These are phyloP conservation scores for Exophiala phaeomuriformis DNA, from an alignment of 2,329 filamentous ascomycete species.

Conservation along the genomic window DNA sequence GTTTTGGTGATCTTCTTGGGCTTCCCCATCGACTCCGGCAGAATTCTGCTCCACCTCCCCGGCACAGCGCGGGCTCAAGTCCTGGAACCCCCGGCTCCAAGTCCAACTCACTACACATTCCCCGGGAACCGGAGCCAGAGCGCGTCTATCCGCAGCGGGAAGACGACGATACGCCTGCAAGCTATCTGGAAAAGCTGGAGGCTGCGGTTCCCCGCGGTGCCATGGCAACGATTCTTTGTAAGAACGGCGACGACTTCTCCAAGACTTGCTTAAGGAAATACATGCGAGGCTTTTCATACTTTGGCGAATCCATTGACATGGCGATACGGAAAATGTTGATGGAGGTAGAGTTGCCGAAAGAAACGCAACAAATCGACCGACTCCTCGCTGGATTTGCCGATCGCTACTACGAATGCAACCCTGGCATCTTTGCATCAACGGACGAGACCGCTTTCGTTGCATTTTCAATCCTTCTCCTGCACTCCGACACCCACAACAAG, in stretches of 20 bases:
- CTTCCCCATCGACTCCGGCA: slow-evolving; percentile 69
- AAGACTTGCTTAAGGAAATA: slow-evolving; percentile 82
- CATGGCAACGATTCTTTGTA: slow-evolving; percentile 78
- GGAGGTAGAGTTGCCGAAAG: slow-evolving; percentile 91
- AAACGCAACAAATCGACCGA: slow-evolving; percentile 95
- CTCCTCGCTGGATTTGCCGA: slow-evolving; percentile 92
- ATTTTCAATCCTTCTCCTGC: slow-evolving; percentile 90
- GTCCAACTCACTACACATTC: slow-evolving; percentile 72
- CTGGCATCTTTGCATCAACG: slow-evolving; percentile 64
- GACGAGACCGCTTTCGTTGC: slow-evolving; percentile 98
- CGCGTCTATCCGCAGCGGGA: slow-evolving; percentile 67
- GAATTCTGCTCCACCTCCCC: slow-evolving; percentile 63
- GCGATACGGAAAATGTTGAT: slow-evolving; percentile 89
- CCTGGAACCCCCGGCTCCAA: slow-evolving; percentile 69
- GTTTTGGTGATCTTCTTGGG: slow-evolving; percentile 81
- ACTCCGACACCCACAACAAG: slow-evolving; percentile 99
- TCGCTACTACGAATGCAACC: slow-evolving; percentile 96
- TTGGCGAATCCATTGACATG: slow-evolving; percentile 97
- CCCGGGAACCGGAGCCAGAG: slow-evolving; percentile 54
- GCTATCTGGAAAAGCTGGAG: slow-evolving; percentile 78
- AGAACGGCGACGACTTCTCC: slow-evolving; percentile 76
- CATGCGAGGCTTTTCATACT: slow-evolving; percentile 91
- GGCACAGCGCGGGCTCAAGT: slow-evolving; percentile 55
- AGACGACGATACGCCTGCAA: slow-evolving; percentile 83
- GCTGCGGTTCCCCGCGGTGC: slow-evolving; percentile 70